Conservation (phyloP, 768 basidiomycete species). For the Tricholoma flavovirens region DNA sequence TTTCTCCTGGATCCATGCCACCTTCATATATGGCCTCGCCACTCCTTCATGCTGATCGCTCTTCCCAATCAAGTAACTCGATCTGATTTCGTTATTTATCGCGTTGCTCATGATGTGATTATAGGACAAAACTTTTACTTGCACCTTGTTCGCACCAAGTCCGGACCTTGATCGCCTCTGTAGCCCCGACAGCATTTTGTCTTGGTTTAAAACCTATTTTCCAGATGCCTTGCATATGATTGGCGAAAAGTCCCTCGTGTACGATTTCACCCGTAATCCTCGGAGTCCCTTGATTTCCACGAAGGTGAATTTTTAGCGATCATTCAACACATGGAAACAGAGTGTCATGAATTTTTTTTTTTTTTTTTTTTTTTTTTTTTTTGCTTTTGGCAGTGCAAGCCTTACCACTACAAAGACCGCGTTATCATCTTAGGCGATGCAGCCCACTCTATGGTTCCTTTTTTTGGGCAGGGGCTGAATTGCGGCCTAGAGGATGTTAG, state of each 20-base stretch:
- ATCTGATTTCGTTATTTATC: conserved; percentile 14
- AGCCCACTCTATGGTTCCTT: conserved; percentile 98
- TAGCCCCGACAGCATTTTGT: conserved; percentile 48
- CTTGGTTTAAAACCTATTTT: conserved; percentile 83
- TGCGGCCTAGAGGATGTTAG: conserved; percentile 97
- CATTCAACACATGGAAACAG: conserved; percentile 4
- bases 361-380: no score
- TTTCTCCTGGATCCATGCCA: conserved; percentile 92
- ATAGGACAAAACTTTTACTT: conserved; percentile 95
- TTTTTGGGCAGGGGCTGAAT: conserved; percentile 95
- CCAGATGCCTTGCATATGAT: conserved; percentile 83
- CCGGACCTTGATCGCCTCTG: conserved; percentile 64
- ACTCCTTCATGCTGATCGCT: conserved; percentile 99
- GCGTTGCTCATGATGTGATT: conserved; percentile 21
- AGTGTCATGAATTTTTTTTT: conserved; percentile 22
- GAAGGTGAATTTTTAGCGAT: conserved; percentile 53
- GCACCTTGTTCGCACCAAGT: conserved; percentile 90
- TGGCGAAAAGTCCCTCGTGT: conserved; percentile 70
- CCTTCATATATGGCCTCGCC: conserved; percentile 98
- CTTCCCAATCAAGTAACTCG: conserved; percentile 87
- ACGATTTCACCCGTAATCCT: conserved; percentile 80
- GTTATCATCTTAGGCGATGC: conserved; percentile 90
- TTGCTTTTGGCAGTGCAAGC: conserved; percentile 51
- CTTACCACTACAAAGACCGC: conserved; percentile 88
- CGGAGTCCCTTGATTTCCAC: conserved; percentile 87